Base-by-base conservation (phyloP, 352 stramenopile genomes). In the Globisporangium perplexum region DNA sequence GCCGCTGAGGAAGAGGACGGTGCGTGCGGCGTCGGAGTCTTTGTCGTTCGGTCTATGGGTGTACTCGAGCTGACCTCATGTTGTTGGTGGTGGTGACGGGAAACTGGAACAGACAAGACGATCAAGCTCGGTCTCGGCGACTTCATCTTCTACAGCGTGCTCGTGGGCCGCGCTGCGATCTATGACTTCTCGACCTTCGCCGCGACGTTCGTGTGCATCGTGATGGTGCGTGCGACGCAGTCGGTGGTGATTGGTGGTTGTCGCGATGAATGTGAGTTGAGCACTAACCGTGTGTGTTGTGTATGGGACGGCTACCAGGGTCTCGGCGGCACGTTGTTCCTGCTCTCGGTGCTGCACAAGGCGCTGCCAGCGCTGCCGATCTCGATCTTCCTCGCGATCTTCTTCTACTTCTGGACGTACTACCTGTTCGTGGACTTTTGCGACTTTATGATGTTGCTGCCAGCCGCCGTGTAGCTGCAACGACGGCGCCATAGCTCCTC, bases 131-230 rank as follows among this genome's bases (percentile, higher is more conserved):
- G 93, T 22, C 69, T 98, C 22, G 97, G 97, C 20, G 97, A 99
- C 71, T 99, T 99, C 66, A 98, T 99, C 50, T 99, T 99, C 66
- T 99, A 99, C 77, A 97, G 83, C 65, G 88, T 99, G 18, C 73
- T 99, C 33, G 94, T 99, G 11, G 94, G 90, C 12, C 96, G 97
- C 44, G 96, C 97, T 41, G 94, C 93, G 18, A 91, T 98, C 41
- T 96, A 95, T 60, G 96, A 97, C 59, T 98, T 99, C 62, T 96
- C 93, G 20, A 93, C 95, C 5, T 98, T 98, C 66, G 86, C 88
- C 4, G 80, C 92, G 30, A 96, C 90, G 46, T 97, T 98, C 47
- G 59, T 98, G 12, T 90, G 77, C 52, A 95, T 96, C 31, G 91
- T 99, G 50, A 83, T 99, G 50, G 82, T 92, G 68, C 70, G 71